Conservation (phyloP, 2,329 filamentous ascomycete species). For the Chaetothyriales sp. region DNA sequence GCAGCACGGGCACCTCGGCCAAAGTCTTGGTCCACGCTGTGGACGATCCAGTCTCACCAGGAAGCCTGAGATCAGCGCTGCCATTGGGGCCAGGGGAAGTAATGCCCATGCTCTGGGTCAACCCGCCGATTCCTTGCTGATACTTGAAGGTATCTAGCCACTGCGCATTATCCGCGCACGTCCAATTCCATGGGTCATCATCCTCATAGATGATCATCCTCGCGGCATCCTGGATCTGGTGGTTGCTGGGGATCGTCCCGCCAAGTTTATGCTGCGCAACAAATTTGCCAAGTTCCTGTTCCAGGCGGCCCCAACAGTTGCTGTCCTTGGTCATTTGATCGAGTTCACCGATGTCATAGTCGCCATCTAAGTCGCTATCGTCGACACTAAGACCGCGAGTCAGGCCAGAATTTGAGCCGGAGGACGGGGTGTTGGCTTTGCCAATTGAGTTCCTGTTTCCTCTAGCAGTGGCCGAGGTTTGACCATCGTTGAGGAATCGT, state of each 20-base stretch:
- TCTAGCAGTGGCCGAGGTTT: background rate
- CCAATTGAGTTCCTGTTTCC: background rate
- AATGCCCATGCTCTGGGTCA: slow-evolving; percentile 8
- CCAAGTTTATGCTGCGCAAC: slow-evolving; percentile 24
- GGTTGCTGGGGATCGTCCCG: slow-evolving; percentile 25
- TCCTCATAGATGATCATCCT: slow-evolving; percentile 21
- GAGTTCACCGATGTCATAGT: slow-evolving; percentile 4
- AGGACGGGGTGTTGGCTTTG: slow-evolving; percentile 6
- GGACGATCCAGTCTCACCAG: slow-evolving; percentile 19
- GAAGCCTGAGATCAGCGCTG: background rate
- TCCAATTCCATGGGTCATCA: slow-evolving; percentile 26
- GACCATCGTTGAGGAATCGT: slow-evolving; percentile 4
- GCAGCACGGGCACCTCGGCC: slow-evolving; percentile 28
- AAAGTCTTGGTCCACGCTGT: slow-evolving; percentile 10
- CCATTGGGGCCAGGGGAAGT: background rate
- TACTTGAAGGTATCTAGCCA: slow-evolving; percentile 34
- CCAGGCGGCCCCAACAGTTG: slow-evolving; percentile 31
- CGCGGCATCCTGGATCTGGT: slow-evolving; percentile 21
- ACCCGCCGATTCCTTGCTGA: slow-evolving; percentile 26
- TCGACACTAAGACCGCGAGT: slow-evolving; percentile 8
- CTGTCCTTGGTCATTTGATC: slow-evolving; percentile 17
- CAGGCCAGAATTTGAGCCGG: slow-evolving; percentile 9
- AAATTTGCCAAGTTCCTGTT: slow-evolving; percentile 28
- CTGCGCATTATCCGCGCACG: slow-evolving; percentile 33
- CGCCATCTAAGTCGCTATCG: background rate